These are phyloP conservation scores for Areca catechu DNA, from an alignment of 176 grass and related monocot genomes.

Conservation along the genomic window DNA sequence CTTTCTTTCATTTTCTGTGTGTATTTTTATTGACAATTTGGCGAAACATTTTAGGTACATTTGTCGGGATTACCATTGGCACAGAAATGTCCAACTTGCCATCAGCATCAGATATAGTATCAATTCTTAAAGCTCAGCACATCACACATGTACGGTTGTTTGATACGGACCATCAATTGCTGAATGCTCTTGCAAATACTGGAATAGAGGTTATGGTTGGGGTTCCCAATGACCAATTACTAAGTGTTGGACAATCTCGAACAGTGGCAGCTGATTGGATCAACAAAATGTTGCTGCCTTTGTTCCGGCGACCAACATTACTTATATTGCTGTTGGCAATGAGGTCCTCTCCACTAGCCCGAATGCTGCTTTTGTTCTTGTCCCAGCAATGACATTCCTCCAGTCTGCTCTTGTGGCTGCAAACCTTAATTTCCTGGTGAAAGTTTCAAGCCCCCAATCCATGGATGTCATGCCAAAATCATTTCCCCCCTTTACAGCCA, in stretches of 20 bases:
- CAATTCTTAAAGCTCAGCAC: slow-evolving; percentile 70
- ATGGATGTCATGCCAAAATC: slow-evolving; percentile 68
- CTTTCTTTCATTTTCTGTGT: slow-evolving; percentile 2
- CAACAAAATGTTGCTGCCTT: slow-evolving; percentile 85
- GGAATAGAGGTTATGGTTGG: slow-evolving; percentile 83
- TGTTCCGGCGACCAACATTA: slow-evolving; percentile 77
- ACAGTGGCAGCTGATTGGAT: slow-evolving; percentile 78
- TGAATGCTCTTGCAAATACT: slow-evolving; percentile 73
- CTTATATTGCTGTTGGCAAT: slow-evolving; percentile 82
- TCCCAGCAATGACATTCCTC: slow-evolving; percentile 84
- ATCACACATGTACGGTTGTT: slow-evolving; percentile 74
- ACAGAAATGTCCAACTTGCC: slow-evolving; percentile 48
- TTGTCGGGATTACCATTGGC: slow-evolving; percentile 84
- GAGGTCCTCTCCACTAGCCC: slow-evolving; percentile 66
- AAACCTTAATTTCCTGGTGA: slow-evolving; percentile 82
- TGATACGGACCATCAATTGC: slow-evolving; percentile 74
- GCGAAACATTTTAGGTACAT: slow-evolving; percentile 48
- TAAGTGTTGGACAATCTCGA: slow-evolving; percentile 71
- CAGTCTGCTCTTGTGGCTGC: slow-evolving; percentile 82
- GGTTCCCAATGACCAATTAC: slow-evolving; percentile 78
- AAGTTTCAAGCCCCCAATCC: slow-evolving; percentile 69
- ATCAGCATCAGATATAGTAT: slow-evolving; percentile 54
- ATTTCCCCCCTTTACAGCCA: slow-evolving; percentile 83
- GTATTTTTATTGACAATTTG: background rate
- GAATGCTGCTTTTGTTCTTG: slow-evolving; percentile 80